Evolutionary conservation across 305 asterid genomes (phyloP).

Genomic region (Plantago coronopus): DNA sequence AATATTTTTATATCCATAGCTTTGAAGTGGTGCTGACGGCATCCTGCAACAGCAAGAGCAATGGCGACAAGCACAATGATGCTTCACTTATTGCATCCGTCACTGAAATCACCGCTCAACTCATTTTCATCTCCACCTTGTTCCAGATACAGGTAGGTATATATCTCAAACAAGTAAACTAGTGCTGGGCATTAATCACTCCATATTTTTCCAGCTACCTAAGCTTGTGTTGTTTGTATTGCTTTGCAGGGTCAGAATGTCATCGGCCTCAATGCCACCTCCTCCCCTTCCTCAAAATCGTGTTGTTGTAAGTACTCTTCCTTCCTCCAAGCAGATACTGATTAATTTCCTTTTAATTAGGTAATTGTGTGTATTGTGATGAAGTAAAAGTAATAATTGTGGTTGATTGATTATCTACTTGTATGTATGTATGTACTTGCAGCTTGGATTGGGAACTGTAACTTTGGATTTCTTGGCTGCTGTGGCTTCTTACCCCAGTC

Average conservation of each 20-base stretch:
- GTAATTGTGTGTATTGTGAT: conserved; percentile 2
- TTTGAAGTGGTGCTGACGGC: conserved; percentile 8
- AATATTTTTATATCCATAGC: not conserved
- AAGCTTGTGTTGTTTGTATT: not conserved
- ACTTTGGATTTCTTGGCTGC: conserved; percentile 71
- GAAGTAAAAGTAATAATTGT: conserved; percentile 3
- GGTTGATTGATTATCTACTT: conserved; percentile 5
- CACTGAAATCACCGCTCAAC: conserved; percentile 13
- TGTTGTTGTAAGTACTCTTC: conserved; percentile 40
- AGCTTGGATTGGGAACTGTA: conserved; percentile 76
- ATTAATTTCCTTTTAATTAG: conserved; percentile 1
- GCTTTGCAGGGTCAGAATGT: conserved; percentile 43
- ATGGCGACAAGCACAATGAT: conserved; percentile 24
- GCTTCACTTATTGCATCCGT: conserved; percentile 22
- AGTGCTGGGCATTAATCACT: no score
- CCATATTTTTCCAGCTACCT: not conserved
- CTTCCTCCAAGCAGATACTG: not conserved
- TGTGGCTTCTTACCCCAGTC: conserved; percentile 85
- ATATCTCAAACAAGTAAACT: no score
- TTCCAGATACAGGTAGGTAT: no score
- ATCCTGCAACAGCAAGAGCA: not conserved
- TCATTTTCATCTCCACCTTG: conserved; percentile 21
- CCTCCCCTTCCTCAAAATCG: conserved; percentile 59
- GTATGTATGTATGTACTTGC: conserved; percentile 18
- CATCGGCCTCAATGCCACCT: conserved; percentile 26